Evolutionary conservation across 1,139 yeast species (phyloP).

Genomic region (Pichia cactophila): DNA sequence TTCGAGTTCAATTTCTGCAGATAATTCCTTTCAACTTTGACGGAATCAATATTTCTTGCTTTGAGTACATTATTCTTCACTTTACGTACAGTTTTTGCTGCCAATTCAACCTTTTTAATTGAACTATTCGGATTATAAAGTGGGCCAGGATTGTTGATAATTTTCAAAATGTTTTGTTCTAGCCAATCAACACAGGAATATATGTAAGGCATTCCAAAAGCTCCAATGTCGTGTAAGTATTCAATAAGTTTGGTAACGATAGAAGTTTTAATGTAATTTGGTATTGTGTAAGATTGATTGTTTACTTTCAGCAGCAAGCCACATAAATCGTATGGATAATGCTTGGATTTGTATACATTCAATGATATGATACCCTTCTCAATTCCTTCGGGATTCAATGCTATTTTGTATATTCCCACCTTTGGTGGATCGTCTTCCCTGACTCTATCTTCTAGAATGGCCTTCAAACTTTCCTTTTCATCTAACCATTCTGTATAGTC

Average conservation of each 20-base stretch:
- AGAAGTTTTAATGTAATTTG: constrained; percentile 69
- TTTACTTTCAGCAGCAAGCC: constrained; percentile 53
- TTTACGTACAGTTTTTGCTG: neutral
- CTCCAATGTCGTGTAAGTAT: constrained; percentile 34
- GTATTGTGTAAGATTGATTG: constrained; percentile 42
- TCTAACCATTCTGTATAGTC: constrained; percentile 51
- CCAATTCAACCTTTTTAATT: neutral
- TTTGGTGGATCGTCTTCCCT: constrained; percentile 24
- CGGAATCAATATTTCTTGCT: constrained; percentile 12
- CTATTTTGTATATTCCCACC: constrained; percentile 28
- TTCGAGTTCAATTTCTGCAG: constrained; percentile 13
- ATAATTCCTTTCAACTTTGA: constrained; percentile 23
- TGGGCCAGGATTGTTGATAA: constrained; percentile 71
- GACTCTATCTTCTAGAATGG: constrained; percentile 41
- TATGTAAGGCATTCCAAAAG: constrained; percentile 64
- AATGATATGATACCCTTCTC: constrained; percentile 35
- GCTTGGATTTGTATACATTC: constrained; percentile 42
- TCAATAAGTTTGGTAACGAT: constrained; percentile 43
- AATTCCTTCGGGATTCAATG: constrained; percentile 31
- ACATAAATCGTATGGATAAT: constrained; percentile 54
- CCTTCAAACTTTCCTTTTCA: constrained; percentile 63
- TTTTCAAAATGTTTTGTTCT: constrained; percentile 47
- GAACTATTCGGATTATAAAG: constrained; percentile 33
- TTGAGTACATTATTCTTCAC: constrained; percentile 13
- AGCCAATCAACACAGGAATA: constrained; percentile 68